Conservation (phyloP, 371 early-diverging fungal genomes). For the Cokeromyces recurvatus region DNA sequence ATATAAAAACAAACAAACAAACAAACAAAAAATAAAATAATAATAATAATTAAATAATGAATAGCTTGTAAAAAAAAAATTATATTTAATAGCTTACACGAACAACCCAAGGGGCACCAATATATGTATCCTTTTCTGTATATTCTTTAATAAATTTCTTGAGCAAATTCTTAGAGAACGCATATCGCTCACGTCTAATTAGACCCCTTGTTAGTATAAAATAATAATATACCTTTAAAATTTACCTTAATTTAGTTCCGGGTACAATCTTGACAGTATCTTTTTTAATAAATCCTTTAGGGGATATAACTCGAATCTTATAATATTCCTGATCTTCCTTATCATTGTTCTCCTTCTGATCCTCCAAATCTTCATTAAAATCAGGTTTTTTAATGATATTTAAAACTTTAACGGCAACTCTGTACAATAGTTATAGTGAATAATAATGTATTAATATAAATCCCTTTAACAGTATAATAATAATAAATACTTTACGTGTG, state of each 20-base stretch:
- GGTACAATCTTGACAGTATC: constrained; percentile 29
- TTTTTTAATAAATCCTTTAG: constrained; percentile 27
- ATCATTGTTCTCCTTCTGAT: no score
- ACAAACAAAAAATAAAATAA: background rate
- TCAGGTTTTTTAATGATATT: background rate
- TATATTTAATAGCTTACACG: constrained; percentile 51
- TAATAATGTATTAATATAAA: no score
- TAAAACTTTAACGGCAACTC: constrained; percentile 1
- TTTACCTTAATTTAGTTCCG: constrained; percentile 30
- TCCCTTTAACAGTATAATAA: no score
- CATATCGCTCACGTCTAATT: constrained; percentile 61
- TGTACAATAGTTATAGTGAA: no score
- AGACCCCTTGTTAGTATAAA: no score
- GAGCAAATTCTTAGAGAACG: constrained; percentile 65
- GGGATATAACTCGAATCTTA: constrained; percentile 31
- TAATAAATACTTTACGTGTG: constrained; percentile 37
- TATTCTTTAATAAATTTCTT: constrained; percentile 68
- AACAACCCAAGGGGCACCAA: constrained; percentile 73
- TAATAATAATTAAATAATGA: background rate
- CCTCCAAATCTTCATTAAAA: no score
- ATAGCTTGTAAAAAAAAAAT: no score
- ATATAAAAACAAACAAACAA: no score
- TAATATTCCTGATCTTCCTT: constrained; percentile 6
- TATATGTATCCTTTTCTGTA: constrained; percentile 60
- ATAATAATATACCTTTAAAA: no score